Percentiles rank a stretch among this genome's conserved stretches.
Conservation (phyloP, 2,329 filamentous ascomycete species). For the Fusarium sp. region DNA sequence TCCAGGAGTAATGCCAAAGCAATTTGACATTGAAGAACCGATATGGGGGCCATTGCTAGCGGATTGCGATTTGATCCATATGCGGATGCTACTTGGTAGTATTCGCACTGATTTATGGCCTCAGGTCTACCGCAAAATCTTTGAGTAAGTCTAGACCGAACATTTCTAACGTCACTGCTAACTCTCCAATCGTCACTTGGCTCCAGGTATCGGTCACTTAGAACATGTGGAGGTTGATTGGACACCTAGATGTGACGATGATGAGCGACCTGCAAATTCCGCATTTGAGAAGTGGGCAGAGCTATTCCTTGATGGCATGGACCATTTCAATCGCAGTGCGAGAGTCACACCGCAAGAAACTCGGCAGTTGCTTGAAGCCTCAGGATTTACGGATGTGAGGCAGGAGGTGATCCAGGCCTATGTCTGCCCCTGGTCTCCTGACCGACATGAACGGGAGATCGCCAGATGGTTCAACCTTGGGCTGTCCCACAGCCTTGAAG, state of each 20-base stretch:
- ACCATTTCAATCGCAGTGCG: conserved; percentile 75
- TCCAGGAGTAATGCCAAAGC: conserved; percentile 67
- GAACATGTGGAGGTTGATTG: conserved; percentile 95
- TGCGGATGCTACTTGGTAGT: conserved; percentile 84
- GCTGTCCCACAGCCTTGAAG: conserved; percentile 80
- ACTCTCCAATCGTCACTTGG: conserved; percentile 73
- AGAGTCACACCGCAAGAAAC: conserved; percentile 68
- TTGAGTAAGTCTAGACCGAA: conserved; percentile 65
- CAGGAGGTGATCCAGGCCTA: conserved; percentile 79
- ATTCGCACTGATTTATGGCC: conserved; percentile 79
- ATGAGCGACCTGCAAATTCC: conserved; percentile 70
- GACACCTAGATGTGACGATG: conserved; percentile 79
- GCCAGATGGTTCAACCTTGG: conserved; percentile 89
- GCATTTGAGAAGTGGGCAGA: conserved; percentile 78
- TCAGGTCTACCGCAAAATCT: conserved; percentile 79
- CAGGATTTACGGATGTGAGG: conserved; percentile 86
- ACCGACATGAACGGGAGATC: conserved; percentile 75
- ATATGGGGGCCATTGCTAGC: conserved; percentile 67
- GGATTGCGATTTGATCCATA: conserved; percentile 86
- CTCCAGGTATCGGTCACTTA: conserved; percentile 80
- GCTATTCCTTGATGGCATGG: conserved; percentile 77
- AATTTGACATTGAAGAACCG: conserved; percentile 82
- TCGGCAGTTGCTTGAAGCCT: conserved; percentile 72
- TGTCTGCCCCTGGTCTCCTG: conserved; percentile 79
- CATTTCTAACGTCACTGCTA: conserved; percentile 16